Percentiles rank a stretch among this genome's conserved stretches.
Conservation (phyloP, 2,329 filamentous ascomycete species). For the Ophiocordyceps robertsii region DNA sequence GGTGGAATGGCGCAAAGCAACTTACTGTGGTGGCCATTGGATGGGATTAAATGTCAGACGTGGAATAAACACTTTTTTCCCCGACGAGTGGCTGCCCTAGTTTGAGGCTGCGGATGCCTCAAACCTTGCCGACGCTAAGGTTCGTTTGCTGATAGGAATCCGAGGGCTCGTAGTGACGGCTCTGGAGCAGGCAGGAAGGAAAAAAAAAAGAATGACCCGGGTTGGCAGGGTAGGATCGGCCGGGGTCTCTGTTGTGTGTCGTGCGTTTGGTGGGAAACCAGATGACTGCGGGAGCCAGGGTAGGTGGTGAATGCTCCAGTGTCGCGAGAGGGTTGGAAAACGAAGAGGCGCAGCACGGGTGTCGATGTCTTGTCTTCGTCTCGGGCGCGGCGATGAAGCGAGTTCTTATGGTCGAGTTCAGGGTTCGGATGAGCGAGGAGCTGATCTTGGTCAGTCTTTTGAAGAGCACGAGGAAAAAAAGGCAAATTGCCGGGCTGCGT, state of each 20-base stretch:
- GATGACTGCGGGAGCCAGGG: background rate
- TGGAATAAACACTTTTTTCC: background rate
- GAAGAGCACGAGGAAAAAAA: too few relatives aligned
- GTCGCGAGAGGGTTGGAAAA: too few relatives aligned
- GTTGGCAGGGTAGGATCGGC: background rate
- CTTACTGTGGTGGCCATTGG: conserved; percentile 25
- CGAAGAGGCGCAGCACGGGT: too few relatives aligned
- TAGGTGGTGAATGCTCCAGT: too few relatives aligned
- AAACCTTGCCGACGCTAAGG: background rate
- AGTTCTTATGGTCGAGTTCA: too few relatives aligned
- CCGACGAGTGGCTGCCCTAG: background rate
- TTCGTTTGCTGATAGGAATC: too few relatives aligned
- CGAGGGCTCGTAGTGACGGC: background rate
- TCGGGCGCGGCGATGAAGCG: too few relatives aligned
- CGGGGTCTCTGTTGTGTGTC: background rate
- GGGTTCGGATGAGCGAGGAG: too few relatives aligned
- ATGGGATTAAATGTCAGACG: background rate
- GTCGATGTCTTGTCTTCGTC: background rate
- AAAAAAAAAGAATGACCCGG: background rate
- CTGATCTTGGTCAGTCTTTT: too few relatives aligned
- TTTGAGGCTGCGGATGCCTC: background rate
- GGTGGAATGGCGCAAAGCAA: conserved; percentile 4
- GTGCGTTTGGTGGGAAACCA: background rate
- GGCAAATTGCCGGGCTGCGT: too few relatives aligned
- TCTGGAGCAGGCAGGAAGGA: background rate